phyloP scores from a whole-genome alignment of 2,329 filamentous ascomycete species.

The Sporothrix dimorphospora region DNA sequence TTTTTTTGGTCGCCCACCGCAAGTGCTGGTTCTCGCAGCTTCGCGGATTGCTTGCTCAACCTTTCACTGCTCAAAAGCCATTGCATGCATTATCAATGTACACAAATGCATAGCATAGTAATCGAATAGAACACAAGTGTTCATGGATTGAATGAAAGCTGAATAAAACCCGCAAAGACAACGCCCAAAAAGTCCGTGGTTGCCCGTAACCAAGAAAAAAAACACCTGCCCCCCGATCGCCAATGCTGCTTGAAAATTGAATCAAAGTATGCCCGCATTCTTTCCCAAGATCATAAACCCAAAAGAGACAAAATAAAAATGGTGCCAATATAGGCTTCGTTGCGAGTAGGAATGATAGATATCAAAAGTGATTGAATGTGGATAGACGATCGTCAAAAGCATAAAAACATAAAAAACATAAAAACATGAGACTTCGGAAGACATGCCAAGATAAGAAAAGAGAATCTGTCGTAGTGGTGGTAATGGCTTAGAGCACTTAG shows the following conservation, averaged over 20 bases:
- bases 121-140: neutral
- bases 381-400: neutral
- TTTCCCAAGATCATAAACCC: neutral
- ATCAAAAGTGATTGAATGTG: neutral
- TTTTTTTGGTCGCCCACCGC: neutral
- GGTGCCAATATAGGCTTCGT: neutral
- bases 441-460: neutral
- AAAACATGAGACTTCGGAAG: neutral
- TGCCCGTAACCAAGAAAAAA: neutral
- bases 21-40: neutral
- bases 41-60: neutral
- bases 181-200: neutral
- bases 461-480: neutral
- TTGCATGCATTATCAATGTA: neutral
- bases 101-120: neutral
- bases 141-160: neutral
- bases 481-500: conserved; percentile 10
- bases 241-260: neutral
- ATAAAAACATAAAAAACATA: conserved; percentile 20
- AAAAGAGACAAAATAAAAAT: neutral
- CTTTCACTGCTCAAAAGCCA: neutral
- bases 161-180: neutral
- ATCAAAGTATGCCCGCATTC: neutral
- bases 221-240: neutral
- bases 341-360: neutral